phyloP scores from a whole-genome alignment of 768 basidiomycete species.

The Pleurotus platypus region DNA sequence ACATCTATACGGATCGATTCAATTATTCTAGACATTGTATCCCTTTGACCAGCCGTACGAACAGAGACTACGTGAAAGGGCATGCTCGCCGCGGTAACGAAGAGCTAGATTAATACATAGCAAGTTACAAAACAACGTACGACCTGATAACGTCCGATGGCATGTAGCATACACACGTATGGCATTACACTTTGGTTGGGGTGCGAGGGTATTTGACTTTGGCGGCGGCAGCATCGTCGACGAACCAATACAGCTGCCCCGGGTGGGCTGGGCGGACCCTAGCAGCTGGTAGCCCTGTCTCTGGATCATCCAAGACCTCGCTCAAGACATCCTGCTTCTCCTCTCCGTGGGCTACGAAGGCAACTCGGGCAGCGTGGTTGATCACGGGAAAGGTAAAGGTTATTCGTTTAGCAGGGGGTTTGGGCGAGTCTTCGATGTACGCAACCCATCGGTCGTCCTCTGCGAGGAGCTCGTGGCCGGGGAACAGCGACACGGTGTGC shows the following conservation, averaged over 20 bases:
- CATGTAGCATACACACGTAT: neutral
- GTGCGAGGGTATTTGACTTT: constrained; percentile 58
- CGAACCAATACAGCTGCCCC: constrained; percentile 93
- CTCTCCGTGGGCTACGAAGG: constrained; percentile 84
- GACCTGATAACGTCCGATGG: neutral
- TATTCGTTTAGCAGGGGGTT: constrained; percentile 86
- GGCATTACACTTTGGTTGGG: constrained; percentile 49
- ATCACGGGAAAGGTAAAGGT: constrained; percentile 91
- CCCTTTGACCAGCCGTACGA: too few species aligned
- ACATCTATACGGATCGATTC: too few species aligned
- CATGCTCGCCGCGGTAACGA: too few species aligned
- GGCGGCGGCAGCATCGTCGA: constrained; percentile 77
- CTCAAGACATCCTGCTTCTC: constrained; percentile 76
- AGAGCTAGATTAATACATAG: too few species aligned
- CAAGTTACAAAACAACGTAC: too few species aligned
- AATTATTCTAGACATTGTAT: too few species aligned
- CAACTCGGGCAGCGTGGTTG: constrained; percentile 84
- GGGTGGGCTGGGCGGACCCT: constrained; percentile 74
- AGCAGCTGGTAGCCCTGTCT: constrained; percentile 76
- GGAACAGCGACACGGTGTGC: constrained; percentile 98
- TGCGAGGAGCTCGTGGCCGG: constrained; percentile 78
- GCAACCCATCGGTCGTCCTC: constrained; percentile 96
- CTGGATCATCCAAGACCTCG: constrained; percentile 76
- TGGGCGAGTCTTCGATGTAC: constrained; percentile 88
- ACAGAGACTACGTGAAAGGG: too few species aligned